These are phyloP conservation scores for Apiotrichum gracile DNA, from an alignment of 1,284 basidiomycete genomes.

Conservation along the genomic window DNA sequence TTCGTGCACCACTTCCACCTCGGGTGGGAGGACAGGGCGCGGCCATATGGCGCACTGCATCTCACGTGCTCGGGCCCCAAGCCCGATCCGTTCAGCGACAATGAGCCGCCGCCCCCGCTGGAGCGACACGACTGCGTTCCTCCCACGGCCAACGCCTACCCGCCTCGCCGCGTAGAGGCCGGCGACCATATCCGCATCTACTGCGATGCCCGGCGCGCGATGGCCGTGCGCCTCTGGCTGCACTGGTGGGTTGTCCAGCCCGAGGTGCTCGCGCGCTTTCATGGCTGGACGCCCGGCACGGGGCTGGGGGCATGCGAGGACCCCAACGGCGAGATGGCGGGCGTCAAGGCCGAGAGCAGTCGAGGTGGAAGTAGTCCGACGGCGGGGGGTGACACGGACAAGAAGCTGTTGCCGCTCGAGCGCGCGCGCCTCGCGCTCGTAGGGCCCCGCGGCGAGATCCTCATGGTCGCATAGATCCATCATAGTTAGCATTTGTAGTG, in stretches of 20 bases:
- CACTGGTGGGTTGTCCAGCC: slow-evolving; percentile 11
- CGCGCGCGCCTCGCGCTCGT: slow-evolving; percentile 28
- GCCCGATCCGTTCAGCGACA: slow-evolving; percentile 33
- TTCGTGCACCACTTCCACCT: slow-evolving; percentile 20
- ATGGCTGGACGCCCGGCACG: background rate
- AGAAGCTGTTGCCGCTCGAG: slow-evolving; percentile 16
- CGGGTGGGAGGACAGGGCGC: slow-evolving; percentile 10
- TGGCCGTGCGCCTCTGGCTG: slow-evolving; percentile 35
- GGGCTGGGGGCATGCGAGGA: background rate
- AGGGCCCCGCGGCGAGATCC: slow-evolving; percentile 30
- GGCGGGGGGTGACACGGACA: background rate
- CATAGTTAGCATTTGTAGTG: background rate
- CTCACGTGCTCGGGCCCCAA: slow-evolving; percentile 26
- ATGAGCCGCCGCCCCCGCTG: slow-evolving; percentile 10
- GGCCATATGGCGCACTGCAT: slow-evolving; percentile 14
- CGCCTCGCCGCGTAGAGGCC: slow-evolving; percentile 20
- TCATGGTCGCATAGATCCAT: slow-evolving; percentile 24
- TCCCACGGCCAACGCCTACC: background rate
- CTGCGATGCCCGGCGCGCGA: slow-evolving; percentile 25
- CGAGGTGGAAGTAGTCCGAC: background rate
- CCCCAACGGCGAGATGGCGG: too few species aligned
- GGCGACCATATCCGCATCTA: slow-evolving; percentile 41
- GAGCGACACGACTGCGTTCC: slow-evolving; percentile 3
- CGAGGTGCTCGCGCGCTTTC: background rate
- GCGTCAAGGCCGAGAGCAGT: background rate